These are phyloP conservation scores for Zoysia matrella DNA, from an alignment of 202 grass and related monocot genomes.

Conservation along the genomic window DNA sequence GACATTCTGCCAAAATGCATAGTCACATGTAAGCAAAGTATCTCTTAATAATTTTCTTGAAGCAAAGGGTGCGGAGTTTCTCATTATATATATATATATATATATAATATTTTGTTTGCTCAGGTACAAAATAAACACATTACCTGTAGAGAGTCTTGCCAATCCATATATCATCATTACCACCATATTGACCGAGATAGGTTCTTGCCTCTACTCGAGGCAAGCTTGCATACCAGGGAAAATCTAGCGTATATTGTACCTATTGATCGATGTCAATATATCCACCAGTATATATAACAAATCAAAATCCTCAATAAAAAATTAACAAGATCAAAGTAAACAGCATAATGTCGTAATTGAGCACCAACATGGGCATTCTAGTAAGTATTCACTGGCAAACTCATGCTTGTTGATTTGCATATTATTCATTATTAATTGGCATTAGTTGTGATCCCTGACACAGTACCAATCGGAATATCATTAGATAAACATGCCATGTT, in stretches of 20 bases:
- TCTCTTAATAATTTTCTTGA: background rate
- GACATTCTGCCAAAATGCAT: constrained; percentile 67
- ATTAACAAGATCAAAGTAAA: background rate
- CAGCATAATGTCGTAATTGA: too few species aligned
- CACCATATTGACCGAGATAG: constrained; percentile 88
- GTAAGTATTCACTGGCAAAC: too few species aligned
- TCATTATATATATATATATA: too few species aligned
- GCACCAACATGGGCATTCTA: too few species aligned
- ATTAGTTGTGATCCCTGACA: too few species aligned
- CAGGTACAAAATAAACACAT: background rate
- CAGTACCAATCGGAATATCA: too few species aligned
- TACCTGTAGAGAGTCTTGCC: constrained; percentile 97
- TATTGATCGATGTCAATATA: constrained; percentile 23
- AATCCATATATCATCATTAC: constrained; percentile 77
- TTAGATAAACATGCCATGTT: too few species aligned
- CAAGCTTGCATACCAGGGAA: constrained; percentile 82
- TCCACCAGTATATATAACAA: background rate
- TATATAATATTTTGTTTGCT: background rate
- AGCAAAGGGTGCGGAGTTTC: too few species aligned
- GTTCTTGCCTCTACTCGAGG: constrained; percentile 79
- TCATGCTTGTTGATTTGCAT: too few species aligned
- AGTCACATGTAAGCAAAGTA: background rate
- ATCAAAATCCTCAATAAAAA: background rate
- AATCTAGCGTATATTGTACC: constrained; percentile 82
- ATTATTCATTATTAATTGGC: too few species aligned